These are phyloP conservation scores for Cucurbita moschata DNA, from an alignment of 306 rosid species.

Conservation along the genomic window DNA sequence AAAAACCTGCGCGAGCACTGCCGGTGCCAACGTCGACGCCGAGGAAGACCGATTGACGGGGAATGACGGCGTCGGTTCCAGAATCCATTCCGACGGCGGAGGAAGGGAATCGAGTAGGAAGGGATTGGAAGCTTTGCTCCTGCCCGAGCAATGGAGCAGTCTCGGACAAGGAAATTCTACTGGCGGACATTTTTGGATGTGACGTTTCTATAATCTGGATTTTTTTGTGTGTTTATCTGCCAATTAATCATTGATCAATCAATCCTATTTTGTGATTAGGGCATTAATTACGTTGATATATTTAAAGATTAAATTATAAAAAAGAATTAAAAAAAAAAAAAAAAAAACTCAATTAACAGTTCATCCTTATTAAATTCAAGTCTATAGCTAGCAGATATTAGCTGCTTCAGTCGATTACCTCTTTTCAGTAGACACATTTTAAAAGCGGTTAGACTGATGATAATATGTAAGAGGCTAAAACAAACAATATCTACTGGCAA, in stretches of 20 bases:
- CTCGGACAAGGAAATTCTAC: conserved; percentile 18
- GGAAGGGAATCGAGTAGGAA: conserved; percentile 4
- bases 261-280: neutral
- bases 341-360: no score
- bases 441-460: no score
- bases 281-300: no score
- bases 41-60: conserved; percentile 45
- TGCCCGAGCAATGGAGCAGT: conserved; percentile 17
- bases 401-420: no score
- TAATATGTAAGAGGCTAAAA: no score
- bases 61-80: conserved; percentile 2
- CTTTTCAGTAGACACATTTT: no score
- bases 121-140: conserved; percentile 6
- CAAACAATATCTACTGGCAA: no score
- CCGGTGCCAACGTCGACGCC: conserved; percentile 95
- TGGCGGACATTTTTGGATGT: conserved; percentile 14
- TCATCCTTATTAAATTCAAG: no score
- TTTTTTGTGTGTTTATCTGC: neutral
- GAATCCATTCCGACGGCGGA: conserved; percentile 37
- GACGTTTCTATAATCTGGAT: neutral
- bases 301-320: no score
- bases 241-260: neutral
- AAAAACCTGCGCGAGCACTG: conserved; percentile 84
- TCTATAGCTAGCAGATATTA: no score
- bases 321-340: no score